Conservation (phyloP, 2,329 filamentous ascomycete genomes). For the Chaetomiaceae sp. region DNA sequence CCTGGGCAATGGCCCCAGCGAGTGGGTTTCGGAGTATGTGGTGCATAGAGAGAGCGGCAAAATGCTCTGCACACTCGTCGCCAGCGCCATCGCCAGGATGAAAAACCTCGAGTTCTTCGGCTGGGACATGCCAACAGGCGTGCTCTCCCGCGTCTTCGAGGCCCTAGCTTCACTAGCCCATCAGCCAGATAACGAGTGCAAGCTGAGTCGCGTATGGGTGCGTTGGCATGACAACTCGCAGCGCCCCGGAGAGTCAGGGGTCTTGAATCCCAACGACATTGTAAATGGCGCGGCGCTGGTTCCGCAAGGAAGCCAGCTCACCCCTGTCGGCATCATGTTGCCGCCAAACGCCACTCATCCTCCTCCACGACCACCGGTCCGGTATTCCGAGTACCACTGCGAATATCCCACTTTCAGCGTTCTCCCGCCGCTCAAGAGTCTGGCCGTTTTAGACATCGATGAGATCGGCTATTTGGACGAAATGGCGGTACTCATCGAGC, state of each 20-base stretch:
- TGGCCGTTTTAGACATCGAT: slow-evolving; percentile 77
- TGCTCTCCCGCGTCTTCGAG: slow-evolving; percentile 76
- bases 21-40: slow-evolving; percentile 78
- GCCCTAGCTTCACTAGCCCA: slow-evolving; percentile 68
- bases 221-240: slow-evolving; percentile 75
- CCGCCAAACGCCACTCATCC: slow-evolving; percentile 31
- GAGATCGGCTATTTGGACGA: slow-evolving; percentile 80
- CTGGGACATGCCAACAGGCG: slow-evolving; percentile 87
- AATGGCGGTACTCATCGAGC: slow-evolving; percentile 71
- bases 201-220: slow-evolving; percentile 71
- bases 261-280: slow-evolving; percentile 21
- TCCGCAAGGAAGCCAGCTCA: slow-evolving; percentile 37
- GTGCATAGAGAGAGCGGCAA: slow-evolving; percentile 81
- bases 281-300: slow-evolving; percentile 24
- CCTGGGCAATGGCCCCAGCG: slow-evolving; percentile 71
- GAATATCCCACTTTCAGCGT: slow-evolving; percentile 79
- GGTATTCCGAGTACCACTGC: slow-evolving; percentile 54
- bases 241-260: slow-evolving; percentile 32
- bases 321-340: slow-evolving; percentile 39
- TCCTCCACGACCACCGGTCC: slow-evolving; percentile 37
- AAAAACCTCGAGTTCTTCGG: slow-evolving; percentile 74
- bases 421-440: slow-evolving; percentile 66
- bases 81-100: slow-evolving; percentile 76
- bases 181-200: slow-evolving; percentile 54
- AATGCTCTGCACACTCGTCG: slow-evolving; percentile 81